Conservation (phyloP, 2,329 filamentous ascomycete genomes). For the Xylariaceae sp. region DNA sequence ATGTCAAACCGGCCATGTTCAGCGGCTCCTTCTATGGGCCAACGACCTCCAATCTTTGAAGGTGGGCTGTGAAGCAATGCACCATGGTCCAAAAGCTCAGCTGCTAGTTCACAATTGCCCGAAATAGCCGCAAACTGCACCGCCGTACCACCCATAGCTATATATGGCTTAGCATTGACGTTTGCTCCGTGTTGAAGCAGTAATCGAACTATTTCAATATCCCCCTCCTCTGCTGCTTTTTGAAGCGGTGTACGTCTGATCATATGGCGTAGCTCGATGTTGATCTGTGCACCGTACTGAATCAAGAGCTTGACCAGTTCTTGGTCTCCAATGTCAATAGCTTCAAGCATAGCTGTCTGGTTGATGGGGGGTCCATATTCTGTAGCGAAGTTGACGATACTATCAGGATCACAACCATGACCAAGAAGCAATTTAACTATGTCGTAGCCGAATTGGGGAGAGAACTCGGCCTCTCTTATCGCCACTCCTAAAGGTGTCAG, state of each 20-base stretch:
- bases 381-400: background rate
- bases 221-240: constrained; percentile 18
- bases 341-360: constrained; percentile 4
- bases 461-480: background rate
- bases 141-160: constrained; percentile 24
- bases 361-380: background rate
- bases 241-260: constrained; percentile 28
- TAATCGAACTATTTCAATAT: constrained; percentile 17
- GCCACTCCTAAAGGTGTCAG: constrained; percentile 3
- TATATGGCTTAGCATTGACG: constrained; percentile 20
- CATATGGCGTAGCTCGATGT: constrained; percentile 1
- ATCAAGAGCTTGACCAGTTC: constrained; percentile 27
- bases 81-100: constrained; percentile 15
- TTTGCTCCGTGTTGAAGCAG: constrained; percentile 24
- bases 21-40: constrained; percentile 30
- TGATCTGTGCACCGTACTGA: constrained; percentile 17
- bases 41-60: constrained; percentile 20
- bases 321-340: constrained; percentile 3
- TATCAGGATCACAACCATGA: constrained; percentile 10
- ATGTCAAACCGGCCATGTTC: constrained; percentile 31
- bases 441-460: background rate
- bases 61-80: constrained; percentile 16
- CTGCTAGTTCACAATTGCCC: constrained; percentile 22
- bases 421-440: constrained; percentile 10
- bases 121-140: constrained; percentile 28